Evolutionary conservation across 495 filamentous ascomycete species (phyloP).

Genomic region (Parmelia sp.): DNA sequence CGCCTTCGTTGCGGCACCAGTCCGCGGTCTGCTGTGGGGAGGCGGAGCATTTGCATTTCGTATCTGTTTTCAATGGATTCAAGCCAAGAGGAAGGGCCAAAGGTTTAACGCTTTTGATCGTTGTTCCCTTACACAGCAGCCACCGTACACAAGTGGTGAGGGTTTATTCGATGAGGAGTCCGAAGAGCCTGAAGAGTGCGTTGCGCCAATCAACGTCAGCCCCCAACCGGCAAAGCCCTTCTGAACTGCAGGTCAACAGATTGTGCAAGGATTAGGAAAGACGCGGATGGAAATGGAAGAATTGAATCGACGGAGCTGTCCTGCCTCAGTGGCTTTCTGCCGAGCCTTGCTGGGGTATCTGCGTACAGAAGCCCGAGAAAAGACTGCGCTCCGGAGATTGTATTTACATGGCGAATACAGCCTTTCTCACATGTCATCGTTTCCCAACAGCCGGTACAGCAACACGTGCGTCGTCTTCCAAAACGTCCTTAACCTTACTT

Average conservation of each 20-base stretch:
- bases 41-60: conserved; percentile 51
- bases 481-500: conserved; percentile 13
- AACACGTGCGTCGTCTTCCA: background rate
- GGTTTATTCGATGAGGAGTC: conserved; percentile 12
- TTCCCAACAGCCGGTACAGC: background rate
- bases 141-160: conserved; percentile 4
- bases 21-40: conserved; percentile 65
- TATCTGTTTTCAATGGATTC: conserved; percentile 44
- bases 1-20: conserved; percentile 68
- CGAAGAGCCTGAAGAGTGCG: conserved; percentile 15
- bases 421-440: background rate
- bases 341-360: background rate
- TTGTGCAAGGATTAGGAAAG: background rate
- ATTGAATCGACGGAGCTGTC: background rate
- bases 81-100: conserved; percentile 45
- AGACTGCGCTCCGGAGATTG: background rate
- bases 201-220: conserved; percentile 1
- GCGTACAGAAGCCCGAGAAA: background rate
- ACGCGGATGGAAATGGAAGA: background rate
- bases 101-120: conserved; percentile 60
- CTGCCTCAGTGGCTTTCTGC: background rate
- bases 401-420: background rate
- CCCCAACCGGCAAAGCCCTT: conserved; percentile 21
- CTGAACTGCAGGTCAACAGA: conserved; percentile 6
- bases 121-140: conserved; percentile 30